Conservation (phyloP, 805 yeast species). For the Saccharomyces mikatae region DNA sequence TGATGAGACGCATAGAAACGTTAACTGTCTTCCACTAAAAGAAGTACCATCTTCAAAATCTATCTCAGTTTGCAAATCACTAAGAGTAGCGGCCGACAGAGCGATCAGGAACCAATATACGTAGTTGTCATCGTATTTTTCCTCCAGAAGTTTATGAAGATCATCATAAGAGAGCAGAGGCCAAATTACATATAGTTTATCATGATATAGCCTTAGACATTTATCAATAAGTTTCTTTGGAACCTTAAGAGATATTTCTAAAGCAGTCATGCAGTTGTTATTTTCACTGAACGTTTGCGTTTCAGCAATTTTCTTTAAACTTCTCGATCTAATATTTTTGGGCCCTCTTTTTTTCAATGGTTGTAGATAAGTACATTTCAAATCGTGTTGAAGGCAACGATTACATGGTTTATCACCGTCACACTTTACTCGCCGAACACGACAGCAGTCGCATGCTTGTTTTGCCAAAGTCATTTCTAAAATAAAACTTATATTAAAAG, state of each 20-base stretch:
- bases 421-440: background rate
- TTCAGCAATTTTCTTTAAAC: background rate
- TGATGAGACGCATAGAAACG: slow-evolving; percentile 83
- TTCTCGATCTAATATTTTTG: background rate
- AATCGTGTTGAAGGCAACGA: background rate
- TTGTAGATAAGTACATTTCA: background rate
- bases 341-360: background rate
- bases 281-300: background rate
- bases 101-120: background rate
- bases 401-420: background rate
- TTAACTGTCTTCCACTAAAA: slow-evolving; percentile 46
- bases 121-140: background rate
- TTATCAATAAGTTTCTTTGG: background rate
- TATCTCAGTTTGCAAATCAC: slow-evolving; percentile 69
- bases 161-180: background rate
- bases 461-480: background rate
- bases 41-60: slow-evolving; percentile 67
- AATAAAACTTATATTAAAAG: background rate
- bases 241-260: background rate
- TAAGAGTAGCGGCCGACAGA: background rate
- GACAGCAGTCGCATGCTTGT: background rate
- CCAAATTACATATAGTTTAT: background rate
- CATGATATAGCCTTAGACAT: background rate
- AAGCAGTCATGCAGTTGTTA: background rate
- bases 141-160: background rate